Percentiles rank a stretch among this genome's conserved stretches.
phyloP scores from a whole-genome alignment of 2,329 filamentous ascomycete genomes.

The Meredithiella fracta region DNA sequence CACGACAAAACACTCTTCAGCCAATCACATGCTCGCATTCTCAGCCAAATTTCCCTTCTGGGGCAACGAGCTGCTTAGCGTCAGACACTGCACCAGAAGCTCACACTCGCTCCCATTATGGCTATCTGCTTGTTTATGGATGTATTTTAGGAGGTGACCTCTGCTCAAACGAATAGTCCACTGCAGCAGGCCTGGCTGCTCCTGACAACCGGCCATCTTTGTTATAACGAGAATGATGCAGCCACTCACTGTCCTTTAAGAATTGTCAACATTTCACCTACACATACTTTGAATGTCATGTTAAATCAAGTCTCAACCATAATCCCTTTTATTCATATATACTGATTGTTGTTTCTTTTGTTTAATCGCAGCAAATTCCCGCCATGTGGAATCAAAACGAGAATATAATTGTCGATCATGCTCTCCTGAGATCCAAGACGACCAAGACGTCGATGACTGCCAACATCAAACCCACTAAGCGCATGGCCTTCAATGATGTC shows the following conservation, averaged over 20 bases:
- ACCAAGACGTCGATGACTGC: conserved; percentile 29
- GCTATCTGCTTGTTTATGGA: neutral
- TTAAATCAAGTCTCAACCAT: neutral
- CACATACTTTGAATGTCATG: neutral
- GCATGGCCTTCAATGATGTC: conserved; percentile 66
- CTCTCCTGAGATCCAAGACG: conserved; percentile 29
- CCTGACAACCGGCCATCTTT: neutral
- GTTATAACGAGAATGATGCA: neutral
- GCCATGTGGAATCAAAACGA: conserved; percentile 46
- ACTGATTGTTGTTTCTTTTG: conserved; percentile 1
- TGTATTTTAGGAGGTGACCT: neutral
- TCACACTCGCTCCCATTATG: neutral
- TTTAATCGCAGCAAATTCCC: conserved; percentile 26
- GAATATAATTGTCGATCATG: conserved; percentile 44
- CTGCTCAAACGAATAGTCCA: neutral
- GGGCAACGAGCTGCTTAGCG: conserved; percentile 8
- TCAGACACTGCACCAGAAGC: neutral
- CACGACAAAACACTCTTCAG: conserved; percentile 1
- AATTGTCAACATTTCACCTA: neutral
- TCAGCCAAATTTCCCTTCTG: conserved; percentile 12
- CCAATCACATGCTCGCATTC: conserved; percentile 9
- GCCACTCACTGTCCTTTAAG: neutral
- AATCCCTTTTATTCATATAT: neutral
- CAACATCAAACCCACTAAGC: conserved; percentile 35
- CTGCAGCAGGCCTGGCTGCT: neutral